A percentile compares a stretch with the other conserved stretches of the same genome.
These are phyloP conservation scores for Tricholoma flavovirens DNA, from an alignment of 768 basidiomycete genomes.

Conservation along the genomic window DNA sequence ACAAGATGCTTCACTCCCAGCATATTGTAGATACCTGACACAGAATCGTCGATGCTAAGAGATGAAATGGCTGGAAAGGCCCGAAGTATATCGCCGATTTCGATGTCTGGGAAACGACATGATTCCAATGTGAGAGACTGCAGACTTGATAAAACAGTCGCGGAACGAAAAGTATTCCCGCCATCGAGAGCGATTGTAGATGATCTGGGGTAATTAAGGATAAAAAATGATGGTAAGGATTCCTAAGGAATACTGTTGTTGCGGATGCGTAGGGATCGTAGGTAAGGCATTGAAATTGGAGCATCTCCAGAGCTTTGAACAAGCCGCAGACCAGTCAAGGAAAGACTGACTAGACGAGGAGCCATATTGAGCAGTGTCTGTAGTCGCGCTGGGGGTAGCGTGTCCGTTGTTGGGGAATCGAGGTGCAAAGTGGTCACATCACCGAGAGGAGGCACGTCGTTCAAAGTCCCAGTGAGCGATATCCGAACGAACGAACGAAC, in stretches of 20 bases:
- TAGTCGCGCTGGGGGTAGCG: conserved; percentile 31
- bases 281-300: conserved; percentile 28
- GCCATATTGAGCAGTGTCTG: conserved; percentile 27
- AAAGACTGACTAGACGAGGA: conserved; percentile 35
- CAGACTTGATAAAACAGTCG: conserved; percentile 24
- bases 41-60: conserved; percentile 31
- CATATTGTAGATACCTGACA: conserved; percentile 25
- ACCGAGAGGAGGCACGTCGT: conserved; percentile 31
- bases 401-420: conserved; percentile 32
- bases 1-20: not conserved
- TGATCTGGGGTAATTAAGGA: conserved; percentile 28
- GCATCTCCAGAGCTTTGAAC: conserved; percentile 30
- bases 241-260: conserved; percentile 29
- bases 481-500: too few species aligned
- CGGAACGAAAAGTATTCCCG: conserved; percentile 28
- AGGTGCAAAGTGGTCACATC: conserved; percentile 37
- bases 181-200: conserved; percentile 29
- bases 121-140: conserved; percentile 27
- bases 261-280: conserved; percentile 37
- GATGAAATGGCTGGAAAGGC: conserved; percentile 30
- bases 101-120: conserved; percentile 28
- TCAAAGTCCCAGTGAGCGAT: conserved; percentile 34
- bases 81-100: conserved; percentile 26
- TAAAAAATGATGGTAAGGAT: conserved; percentile 28
- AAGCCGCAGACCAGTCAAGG: conserved; percentile 31